Base-by-base conservation (phyloP, 2,329 filamentous ascomycete species). In the Byssothecium circinans region DNA sequence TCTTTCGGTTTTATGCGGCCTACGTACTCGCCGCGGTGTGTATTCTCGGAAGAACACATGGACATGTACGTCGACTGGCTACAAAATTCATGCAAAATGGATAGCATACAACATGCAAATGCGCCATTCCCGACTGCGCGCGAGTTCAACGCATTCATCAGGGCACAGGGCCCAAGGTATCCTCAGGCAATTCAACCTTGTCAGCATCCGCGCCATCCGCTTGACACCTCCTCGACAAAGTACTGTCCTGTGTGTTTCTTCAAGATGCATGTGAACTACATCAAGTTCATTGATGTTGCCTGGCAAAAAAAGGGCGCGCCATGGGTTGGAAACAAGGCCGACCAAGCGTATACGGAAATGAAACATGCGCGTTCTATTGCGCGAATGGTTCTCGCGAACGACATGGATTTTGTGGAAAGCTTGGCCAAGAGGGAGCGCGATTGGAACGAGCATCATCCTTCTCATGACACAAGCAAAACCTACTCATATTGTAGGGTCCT, bases 131-230 rank as follows among this genome's bases (percentile, higher is more conserved):
- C 41, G 7, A 43, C 29, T n/a, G 17, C 41, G 27, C 20, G 19
- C 19, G 41, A 43, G 14, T 43, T 35, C 30, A 43, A 43, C 18
- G 41, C 18, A 3, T 43, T 43, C 19, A 43, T 43, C n/a, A 2
- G 29, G 14, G 25, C 23, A 15, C 29, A 32, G 19, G 20, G 30
- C 6, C 30, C 41, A 25, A 43, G n/a, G n/a, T 35, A 29, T 18
- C 14, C 25, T 5, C 20, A 34, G 18, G 41, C 32, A 4, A 3
- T 12, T 4, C 14, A 20, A 12, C 41, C 29, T 15, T 43, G 41
- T 17, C n/a, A 43, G 18, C 41, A 43, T 22, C 17, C n/a, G 8
- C 41, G 41, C 8, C 41, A 43, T 22, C 41, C 41, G 8, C 18
- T 11, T 17, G 41, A 43, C 19, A 33, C 10, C 8, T 35, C 25